phyloP scores from a whole-genome alignment of 2,329 filamentous ascomycete species.

The Pseudogymnoascus sp. region DNA sequence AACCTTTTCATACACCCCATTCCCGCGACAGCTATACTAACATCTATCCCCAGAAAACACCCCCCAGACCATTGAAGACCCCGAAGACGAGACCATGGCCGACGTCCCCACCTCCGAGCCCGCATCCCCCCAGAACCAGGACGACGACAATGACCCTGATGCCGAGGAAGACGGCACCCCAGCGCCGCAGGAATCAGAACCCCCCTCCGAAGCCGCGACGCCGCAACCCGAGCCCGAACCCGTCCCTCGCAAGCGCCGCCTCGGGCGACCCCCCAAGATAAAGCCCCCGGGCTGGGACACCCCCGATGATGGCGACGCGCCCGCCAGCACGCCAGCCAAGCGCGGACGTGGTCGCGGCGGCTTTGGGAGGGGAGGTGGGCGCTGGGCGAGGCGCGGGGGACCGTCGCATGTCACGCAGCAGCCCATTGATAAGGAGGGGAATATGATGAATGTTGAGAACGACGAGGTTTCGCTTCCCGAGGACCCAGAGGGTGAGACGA shows the following conservation, averaged over 20 bases:
- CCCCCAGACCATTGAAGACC: constrained; percentile 35
- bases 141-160: constrained; percentile 40
- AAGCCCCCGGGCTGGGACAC: constrained; percentile 69
- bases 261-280: constrained; percentile 83
- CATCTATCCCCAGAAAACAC: constrained; percentile 36
- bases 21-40: constrained; percentile 7
- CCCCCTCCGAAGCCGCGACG: constrained; percentile 31
- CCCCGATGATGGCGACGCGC: constrained; percentile 41
- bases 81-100: constrained; percentile 38
- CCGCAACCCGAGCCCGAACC: constrained; percentile 35
- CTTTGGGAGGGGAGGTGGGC: constrained; percentile 44
- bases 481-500: constrained; percentile 80
- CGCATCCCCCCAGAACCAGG: constrained; percentile 24
- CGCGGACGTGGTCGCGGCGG: constrained; percentile 58
- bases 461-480: constrained; percentile 87
- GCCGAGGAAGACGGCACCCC: constrained; percentile 36
- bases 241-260: constrained; percentile 61
- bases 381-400: constrained; percentile 60
- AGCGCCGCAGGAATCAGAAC: constrained; percentile 40
- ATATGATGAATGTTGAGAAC: constrained; percentile 78
- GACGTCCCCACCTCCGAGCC: constrained; percentile 30
- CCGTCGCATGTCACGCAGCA: constrained; percentile 72
- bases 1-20: constrained; percentile 14
- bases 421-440: constrained; percentile 87
- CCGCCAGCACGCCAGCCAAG: constrained; percentile 39